These are phyloP conservation scores for Nyssa sinensis DNA, from an alignment of 148 eudicot species.

Conservation along the genomic window DNA sequence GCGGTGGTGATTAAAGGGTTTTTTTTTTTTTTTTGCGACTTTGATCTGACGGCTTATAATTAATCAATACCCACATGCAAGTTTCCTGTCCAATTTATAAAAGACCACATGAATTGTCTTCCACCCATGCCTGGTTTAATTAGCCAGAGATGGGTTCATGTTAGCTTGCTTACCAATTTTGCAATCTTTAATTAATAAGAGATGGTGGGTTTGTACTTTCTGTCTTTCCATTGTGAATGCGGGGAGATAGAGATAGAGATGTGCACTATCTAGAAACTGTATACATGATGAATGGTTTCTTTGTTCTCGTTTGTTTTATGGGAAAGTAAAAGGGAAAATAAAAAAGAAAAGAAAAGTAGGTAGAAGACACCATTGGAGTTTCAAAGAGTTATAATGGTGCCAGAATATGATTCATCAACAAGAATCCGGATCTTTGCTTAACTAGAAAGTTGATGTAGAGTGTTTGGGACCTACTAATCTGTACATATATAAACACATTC, in stretches of 20 bases:
- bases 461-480: constrained; percentile 29
- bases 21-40: background rate
- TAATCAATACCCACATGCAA: background rate
- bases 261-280: background rate
- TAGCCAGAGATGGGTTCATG: background rate
- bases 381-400: constrained; percentile 1
- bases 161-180: constrained; percentile 4
- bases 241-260: background rate
- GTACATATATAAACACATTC: constrained; percentile 17
- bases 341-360: constrained; percentile 5
- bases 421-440: constrained; percentile 37
- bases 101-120: constrained; percentile 17
- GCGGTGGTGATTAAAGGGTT: background rate
- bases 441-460: constrained; percentile 36
- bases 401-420: constrained; percentile 36
- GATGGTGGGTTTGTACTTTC: constrained; percentile 5
- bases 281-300: constrained; percentile 8
- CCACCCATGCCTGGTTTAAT: constrained; percentile 7
- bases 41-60: background rate
- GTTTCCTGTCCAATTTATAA: constrained; percentile 11
- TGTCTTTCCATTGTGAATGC: background rate
- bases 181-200: background rate
- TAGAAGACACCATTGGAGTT: constrained; percentile 14
- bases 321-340: background rate
- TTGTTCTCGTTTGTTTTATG: background rate